Conservation (phyloP, 2,329 filamentous ascomycete genomes). For the Verticillium nubilum region DNA sequence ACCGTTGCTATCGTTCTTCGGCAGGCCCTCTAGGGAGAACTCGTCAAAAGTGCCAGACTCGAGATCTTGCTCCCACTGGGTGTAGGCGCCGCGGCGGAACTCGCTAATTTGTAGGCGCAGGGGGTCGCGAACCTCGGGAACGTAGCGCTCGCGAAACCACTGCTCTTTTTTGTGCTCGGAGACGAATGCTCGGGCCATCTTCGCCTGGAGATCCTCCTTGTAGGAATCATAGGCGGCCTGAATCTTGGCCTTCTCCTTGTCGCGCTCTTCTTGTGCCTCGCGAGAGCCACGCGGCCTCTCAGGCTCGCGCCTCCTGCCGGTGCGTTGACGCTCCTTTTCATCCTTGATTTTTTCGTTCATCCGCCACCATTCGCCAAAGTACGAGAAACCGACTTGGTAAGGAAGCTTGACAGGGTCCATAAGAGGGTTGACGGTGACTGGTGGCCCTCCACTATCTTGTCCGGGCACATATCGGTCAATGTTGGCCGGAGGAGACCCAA, state of each 20-base stretch:
- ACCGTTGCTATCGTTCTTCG: conserved; percentile 88
- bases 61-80: conserved; percentile 84
- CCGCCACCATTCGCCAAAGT: conserved; percentile 83
- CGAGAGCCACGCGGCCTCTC: conserved; percentile 58
- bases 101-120: conserved; percentile 73
- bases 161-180: conserved; percentile 90
- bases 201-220: conserved; percentile 63
- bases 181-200: conserved; percentile 87
- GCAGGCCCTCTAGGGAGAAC: conserved; percentile 88
- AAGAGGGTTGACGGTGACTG: conserved; percentile 55
- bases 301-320: conserved; percentile 62
- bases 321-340: conserved; percentile 66
- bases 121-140: conserved; percentile 71
- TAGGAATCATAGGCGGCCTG: conserved; percentile 64
- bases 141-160: conserved; percentile 96
- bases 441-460: conserved; percentile 50
- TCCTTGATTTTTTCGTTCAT: conserved; percentile 78
- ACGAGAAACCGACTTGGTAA: conserved; percentile 80
- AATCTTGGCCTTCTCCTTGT: conserved; percentile 73
- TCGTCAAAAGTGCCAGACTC: conserved; percentile 85
- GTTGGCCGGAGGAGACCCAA: conserved; percentile 59
- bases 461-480: conserved; percentile 85
- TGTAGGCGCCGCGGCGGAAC: conserved; percentile 72
- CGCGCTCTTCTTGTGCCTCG: conserved; percentile 66
- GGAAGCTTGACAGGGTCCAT: conserved; percentile 67